Conservation (phyloP, 768 basidiomycete genomes). For the Tulasnella sp. region DNA sequence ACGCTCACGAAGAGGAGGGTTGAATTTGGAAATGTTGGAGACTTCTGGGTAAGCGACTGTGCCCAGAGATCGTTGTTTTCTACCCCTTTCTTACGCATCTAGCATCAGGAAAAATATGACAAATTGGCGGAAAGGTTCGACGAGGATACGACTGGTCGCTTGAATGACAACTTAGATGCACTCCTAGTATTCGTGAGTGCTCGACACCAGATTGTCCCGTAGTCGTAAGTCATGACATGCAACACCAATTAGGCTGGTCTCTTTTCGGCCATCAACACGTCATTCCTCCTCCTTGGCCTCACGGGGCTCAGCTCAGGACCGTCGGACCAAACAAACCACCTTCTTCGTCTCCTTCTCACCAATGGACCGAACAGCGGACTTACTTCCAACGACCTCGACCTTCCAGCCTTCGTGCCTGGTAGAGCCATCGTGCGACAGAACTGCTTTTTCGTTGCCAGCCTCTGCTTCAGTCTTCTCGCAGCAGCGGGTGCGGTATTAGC, state of each 20-base stretch:
- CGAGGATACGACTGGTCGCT: not conserved
- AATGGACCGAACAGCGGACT: not conserved
- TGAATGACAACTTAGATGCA: not conserved
- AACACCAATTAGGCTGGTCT: not conserved
- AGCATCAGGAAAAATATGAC: not conserved
- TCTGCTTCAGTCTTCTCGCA: not conserved
- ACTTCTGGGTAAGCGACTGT: no score
- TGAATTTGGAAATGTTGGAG: no score
- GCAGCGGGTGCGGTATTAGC: not conserved
- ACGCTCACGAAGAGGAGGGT: no score
- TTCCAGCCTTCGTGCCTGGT: not conserved
- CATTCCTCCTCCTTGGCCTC: not conserved
- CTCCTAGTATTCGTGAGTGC: not conserved
- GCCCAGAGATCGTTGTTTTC: no score
- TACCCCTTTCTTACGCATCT: no score
- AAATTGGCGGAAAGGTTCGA: not conserved
- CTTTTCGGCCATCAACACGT: not conserved
- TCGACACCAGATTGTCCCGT: no score
- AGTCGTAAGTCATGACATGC: not conserved
- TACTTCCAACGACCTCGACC: not conserved
- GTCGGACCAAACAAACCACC: not conserved
- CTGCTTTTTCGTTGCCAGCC: not conserved
- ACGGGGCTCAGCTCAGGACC: not conserved
- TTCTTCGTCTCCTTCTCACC: not conserved
- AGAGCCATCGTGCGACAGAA: not conserved